Evolutionary conservation across 805 yeast species (phyloP), one percentile per base, ranked within the genome.

Genomic region (Saccharomycopsis guyanensis): DNA sequence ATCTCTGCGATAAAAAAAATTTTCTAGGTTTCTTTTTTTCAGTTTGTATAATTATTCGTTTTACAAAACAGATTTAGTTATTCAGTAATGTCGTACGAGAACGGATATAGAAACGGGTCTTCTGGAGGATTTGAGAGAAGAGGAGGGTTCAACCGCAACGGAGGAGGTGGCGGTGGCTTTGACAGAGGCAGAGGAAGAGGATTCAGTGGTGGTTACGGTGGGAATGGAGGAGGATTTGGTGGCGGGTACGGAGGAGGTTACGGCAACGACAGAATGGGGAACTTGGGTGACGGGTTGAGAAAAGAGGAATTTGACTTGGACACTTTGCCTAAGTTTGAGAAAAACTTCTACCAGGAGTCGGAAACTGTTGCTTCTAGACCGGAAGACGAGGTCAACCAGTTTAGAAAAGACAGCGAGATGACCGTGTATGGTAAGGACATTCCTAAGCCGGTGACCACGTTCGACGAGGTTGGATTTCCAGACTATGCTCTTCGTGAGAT

Each of bases 381-480:
- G 38, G 88, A 82, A 1, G 73, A 64, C 32, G 97, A 91, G 50
- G 75, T 93, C 55, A 66, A 61, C 23, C 73, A 69, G 39, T 93
- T 89, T 73, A 82, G 98, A 73, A 73, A 74, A 51, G 80, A 80
- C 58, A 73, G 82, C 65, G 91, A 87, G 60, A 93, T 93, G 97
- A 80, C 82, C 51, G 75, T 85, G 53, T 64, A 69, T 50, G 98
- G 98, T 58, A 63, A 70, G 41, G 84, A 88, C 56, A 86, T 93
- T 58, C 97, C 97, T 58, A 84, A 88, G 70, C 98, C 98, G 59
- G 84, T 93, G 61, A 81, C 91, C 56, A 59, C 76, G 42, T 93
- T 93, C 58, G 96, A 93, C 56, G 97, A 93, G 73, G 96, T 96
- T 62, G 97, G 97, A 40, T 91, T 93, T 77, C 98, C 98, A 55